These are phyloP conservation scores for Glycine latifolia DNA, from an alignment of 306 rosid genomes.

Conservation along the genomic window DNA sequence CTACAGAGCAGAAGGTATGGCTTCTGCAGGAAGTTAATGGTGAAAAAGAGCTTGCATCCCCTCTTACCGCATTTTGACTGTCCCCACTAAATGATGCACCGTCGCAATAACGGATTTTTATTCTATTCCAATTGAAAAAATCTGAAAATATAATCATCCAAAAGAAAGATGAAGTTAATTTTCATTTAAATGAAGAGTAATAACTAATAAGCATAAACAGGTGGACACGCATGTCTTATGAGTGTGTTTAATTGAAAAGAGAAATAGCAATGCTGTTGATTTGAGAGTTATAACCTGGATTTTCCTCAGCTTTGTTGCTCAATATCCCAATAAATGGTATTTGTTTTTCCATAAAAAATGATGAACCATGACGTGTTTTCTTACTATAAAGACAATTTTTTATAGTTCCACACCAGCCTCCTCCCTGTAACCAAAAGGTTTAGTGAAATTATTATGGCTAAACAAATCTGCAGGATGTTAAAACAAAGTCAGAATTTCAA, in stretches of 20 bases:
- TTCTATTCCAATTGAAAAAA: constrained; percentile 87
- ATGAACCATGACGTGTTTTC: constrained; percentile 88
- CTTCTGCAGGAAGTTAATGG: constrained; percentile 9
- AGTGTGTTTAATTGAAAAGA: neutral
- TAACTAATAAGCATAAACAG: constrained; percentile 7
- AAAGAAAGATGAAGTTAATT: constrained; percentile 27
- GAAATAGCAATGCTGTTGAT: constrained; percentile 16
- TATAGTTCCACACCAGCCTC: constrained; percentile 88
- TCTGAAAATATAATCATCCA: constrained; percentile 56
- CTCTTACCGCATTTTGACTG: constrained; percentile 63
- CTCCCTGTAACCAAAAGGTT: constrained; percentile 64
- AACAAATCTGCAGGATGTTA: constrained; percentile 22
- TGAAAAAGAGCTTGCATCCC: constrained; percentile 21
- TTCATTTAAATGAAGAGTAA: constrained; percentile 27
- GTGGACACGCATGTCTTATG: neutral
- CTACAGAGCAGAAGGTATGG: neutral
- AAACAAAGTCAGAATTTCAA: neutral
- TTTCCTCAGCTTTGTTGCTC: constrained; percentile 76
- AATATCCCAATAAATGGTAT: constrained; percentile 81
- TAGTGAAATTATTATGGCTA: constrained; percentile 26
- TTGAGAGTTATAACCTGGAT: constrained; percentile 64
- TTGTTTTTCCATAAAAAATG: constrained; percentile 75
- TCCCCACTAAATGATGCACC: constrained; percentile 94
- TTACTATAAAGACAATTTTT: constrained; percentile 73
- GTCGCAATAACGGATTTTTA: constrained; percentile 89